These are phyloP conservation scores for Grosmannia huntii DNA, from an alignment of 2,329 filamentous ascomycete genomes.

Conservation along the genomic window DNA sequence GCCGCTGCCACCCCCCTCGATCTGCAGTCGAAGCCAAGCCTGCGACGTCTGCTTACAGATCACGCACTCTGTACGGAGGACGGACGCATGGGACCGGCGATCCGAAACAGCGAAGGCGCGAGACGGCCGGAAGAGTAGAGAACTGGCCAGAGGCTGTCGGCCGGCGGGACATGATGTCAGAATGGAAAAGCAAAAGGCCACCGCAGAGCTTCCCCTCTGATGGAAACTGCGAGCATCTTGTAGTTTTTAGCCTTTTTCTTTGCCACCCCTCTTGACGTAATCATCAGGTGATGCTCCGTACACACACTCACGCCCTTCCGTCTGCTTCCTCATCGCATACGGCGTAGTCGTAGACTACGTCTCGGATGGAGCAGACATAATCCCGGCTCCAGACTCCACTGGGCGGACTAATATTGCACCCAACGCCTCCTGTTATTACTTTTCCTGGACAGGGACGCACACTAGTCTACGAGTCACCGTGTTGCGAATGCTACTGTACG, in stretches of 20 bases:
- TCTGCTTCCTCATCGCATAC: background rate
- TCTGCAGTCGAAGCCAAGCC: background rate
- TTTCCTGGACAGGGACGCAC: background rate
- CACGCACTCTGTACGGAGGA: too few relatives aligned
- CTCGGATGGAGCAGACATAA: too few relatives aligned
- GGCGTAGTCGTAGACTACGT: too few relatives aligned
- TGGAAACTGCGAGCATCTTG: background rate
- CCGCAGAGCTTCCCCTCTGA: too few relatives aligned
- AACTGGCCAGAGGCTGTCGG: background rate
- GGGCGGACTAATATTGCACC: background rate
- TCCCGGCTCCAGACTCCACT: background rate
- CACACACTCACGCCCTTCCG: background rate
- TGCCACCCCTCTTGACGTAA: background rate
- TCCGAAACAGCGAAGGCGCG: background rate
- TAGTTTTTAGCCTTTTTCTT: background rate
- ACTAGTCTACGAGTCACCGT: background rate
- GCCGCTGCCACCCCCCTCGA: background rate
- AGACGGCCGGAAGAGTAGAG: background rate
- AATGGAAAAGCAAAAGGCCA: background rate
- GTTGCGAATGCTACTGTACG: background rate
- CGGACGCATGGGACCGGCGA: background rate
- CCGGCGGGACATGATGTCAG: background rate
- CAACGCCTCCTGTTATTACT: background rate
- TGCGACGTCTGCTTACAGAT: background rate
- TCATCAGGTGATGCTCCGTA: background rate